Evolutionary conservation across 345 rosid species (phyloP), one percentile per base, ranked within the genome.

Genomic region (Eucalyptus pauciflora): DNA sequence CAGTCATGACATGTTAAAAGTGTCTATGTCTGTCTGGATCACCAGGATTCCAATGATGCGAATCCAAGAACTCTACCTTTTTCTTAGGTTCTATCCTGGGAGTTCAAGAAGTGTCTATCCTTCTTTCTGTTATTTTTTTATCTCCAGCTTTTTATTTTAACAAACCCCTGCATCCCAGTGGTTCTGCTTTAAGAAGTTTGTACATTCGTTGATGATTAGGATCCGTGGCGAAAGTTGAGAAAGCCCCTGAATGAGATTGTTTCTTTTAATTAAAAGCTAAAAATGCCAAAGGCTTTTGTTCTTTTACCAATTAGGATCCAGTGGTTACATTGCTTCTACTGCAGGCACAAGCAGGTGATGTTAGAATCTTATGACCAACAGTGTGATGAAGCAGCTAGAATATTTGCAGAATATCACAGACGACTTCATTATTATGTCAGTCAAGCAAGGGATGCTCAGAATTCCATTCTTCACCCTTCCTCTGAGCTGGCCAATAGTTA

Each of bases 351-450:
- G 88, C 99, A 96, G 93, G 96, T 93, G 87, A 92, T 94, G 95
- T 88, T 96, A 93, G 99, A 96, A 90, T 95, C 98, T 85, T 97
- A 96, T 92, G 96, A 97, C 92, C 96, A 96, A 89, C 99, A 97
- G 88, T 95, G 99, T 79, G 98, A 96, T 81, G 99, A 97, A 88
- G 99, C 98, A 87, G 97, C 96, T 62, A 95, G 95, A 91, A 94
- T 97, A 91, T 96, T 96, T 93, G 94, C 94, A 4, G 99, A 96
- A 92, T 97, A 97, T 92, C 98, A 96, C 89, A 96, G 94, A 86
- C 96, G 95, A 88, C 94, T 97, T 87, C 92, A 91, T 88, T 94
- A 92, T 49, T 96, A 94, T 85, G 97, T 96, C 88, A 94, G 92
- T 91, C 99, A 96, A 95, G 98, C 99, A 58, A 96, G 96, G 89